A percentile compares a stretch with the other conserved stretches of the same genome.
Evolutionary conservation across 2,329 filamentous ascomycete genomes (phyloP).

Genomic region (Proliferodiscus dingleyae): DNA sequence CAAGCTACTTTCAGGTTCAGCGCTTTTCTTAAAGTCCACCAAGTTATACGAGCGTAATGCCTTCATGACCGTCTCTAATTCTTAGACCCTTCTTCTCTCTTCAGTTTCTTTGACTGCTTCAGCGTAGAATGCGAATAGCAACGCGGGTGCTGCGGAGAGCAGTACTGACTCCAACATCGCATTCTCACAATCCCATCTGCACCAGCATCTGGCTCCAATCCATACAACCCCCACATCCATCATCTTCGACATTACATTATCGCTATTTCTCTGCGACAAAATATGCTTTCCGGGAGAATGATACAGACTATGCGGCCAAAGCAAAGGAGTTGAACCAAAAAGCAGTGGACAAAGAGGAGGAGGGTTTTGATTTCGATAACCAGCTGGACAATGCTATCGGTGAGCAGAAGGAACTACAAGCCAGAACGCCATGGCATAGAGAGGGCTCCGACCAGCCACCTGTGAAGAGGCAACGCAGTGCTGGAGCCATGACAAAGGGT

Average conservation of each 20-base stretch:
- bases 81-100: too few species aligned
- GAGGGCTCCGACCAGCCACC: constrained; percentile 55
- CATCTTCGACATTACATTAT: neutral
- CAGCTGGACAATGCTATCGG: constrained; percentile 34
- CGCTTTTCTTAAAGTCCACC: too few species aligned
- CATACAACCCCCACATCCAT: neutral
- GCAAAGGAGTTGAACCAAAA: constrained; percentile 23
- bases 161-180: constrained; percentile 2
- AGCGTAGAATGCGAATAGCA: neutral
- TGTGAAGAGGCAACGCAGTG: constrained; percentile 39
- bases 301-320: constrained; percentile 9
- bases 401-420: constrained; percentile 49
- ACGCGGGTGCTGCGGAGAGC: constrained; percentile 1
- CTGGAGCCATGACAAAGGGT: constrained; percentile 63
- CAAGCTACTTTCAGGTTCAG: too few species aligned
- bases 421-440: constrained; percentile 61
- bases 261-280: neutral
- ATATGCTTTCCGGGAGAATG: neutral
- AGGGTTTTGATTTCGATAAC: constrained; percentile 32
- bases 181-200: constrained; percentile 3
- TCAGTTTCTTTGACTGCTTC: too few species aligned
- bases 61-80: too few species aligned
- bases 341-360: constrained; percentile 31
- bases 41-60: too few species aligned
- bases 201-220: neutral